Evolutionary conservation across 495 filamentous ascomycete species (phyloP).

Genomic region (Friedmanniomyces endolithicus): DNA sequence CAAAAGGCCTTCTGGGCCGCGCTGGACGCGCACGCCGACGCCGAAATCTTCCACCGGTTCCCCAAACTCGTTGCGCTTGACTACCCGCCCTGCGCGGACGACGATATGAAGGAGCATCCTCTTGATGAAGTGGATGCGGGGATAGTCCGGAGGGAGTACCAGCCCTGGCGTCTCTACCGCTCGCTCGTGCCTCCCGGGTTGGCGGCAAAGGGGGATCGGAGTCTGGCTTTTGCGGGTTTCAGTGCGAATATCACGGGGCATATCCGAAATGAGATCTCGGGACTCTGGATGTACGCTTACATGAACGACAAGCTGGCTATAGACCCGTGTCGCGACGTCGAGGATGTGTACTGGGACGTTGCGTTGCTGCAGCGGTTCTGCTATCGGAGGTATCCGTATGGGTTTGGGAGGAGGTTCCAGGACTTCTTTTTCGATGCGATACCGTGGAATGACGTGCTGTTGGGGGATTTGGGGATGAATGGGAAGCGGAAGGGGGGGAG

Average conservation of each 20-base stretch:
- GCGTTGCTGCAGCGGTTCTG: constrained; percentile 55
- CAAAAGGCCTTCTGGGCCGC: constrained; percentile 4
- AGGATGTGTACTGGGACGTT: constrained; percentile 40
- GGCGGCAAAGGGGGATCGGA: constrained; percentile 9
- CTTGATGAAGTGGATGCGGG: background rate
- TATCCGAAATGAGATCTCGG: constrained; percentile 20
- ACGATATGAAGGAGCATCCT: no score
- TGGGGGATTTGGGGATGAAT: constrained; percentile 51
- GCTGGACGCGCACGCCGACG: constrained; percentile 40
- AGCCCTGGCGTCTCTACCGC: constrained; percentile 23
- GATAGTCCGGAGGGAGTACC: background rate
- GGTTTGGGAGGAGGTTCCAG: constrained; percentile 46
- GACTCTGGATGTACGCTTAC: constrained; percentile 28
- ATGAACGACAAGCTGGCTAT: constrained; percentile 31
- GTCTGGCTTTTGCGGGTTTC: constrained; percentile 21
- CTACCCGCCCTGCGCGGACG: constrained; percentile 31
- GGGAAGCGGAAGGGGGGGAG: constrained; percentile 32
- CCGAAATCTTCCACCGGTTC: constrained; percentile 53
- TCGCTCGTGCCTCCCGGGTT: constrained; percentile 24
- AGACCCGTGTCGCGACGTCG: background rate
- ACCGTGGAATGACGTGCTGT: constrained; percentile 64
- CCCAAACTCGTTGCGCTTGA: constrained; percentile 40
- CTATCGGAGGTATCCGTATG: constrained; percentile 54
- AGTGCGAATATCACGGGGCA: constrained; percentile 14
- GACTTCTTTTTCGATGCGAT: constrained; percentile 66